Conservation (phyloP, 2,329 filamentous ascomycete species). For the Epichloe typhina region DNA sequence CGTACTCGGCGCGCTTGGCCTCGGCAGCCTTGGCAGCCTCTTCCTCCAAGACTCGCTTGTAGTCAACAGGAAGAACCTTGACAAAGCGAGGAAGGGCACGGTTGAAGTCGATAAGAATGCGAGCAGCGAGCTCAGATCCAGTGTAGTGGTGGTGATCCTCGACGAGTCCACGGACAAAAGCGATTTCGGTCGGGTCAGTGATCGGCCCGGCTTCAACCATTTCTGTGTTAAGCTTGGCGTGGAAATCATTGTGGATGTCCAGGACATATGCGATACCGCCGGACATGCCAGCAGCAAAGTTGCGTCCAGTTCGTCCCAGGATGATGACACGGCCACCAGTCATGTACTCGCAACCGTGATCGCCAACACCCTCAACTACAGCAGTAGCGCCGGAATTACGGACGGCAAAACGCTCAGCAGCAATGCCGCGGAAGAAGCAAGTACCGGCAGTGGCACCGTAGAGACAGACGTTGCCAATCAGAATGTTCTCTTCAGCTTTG, state of each 20-base stretch:
- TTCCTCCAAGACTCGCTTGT: slow-evolving; percentile 83
- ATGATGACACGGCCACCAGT: slow-evolving; percentile 84
- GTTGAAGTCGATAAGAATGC: slow-evolving; percentile 90
- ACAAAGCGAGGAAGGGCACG: slow-evolving; percentile 80
- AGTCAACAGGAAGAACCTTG: slow-evolving; percentile 88
- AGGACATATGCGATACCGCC: slow-evolving; percentile 93
- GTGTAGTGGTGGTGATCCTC: slow-evolving; percentile 98
- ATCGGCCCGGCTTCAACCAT: slow-evolving; percentile 87
- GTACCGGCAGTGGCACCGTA: slow-evolving; percentile 86
- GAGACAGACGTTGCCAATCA: slow-evolving; percentile 87
- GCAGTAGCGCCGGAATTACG: slow-evolving; percentile 92
- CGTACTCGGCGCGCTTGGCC: slow-evolving; percentile 72
- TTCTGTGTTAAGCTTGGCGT: slow-evolving; percentile 88
- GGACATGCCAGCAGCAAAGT: slow-evolving; percentile 97
- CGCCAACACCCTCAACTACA: slow-evolving; percentile 92
- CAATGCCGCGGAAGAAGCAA: slow-evolving; percentile 94
- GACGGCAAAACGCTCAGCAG: slow-evolving; percentile 91
- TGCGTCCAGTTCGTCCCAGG: slow-evolving; percentile 80
- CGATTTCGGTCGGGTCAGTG: slow-evolving; percentile 77
- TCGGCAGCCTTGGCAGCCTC: slow-evolving; percentile 76
- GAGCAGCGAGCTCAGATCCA: slow-evolving; percentile 84
- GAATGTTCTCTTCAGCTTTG: slow-evolving; percentile 91
- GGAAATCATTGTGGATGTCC: slow-evolving; percentile 79
- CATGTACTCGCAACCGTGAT: slow-evolving; percentile 98
- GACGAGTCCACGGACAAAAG: slow-evolving; percentile 78